These are phyloP conservation scores for Apostasia shenzhenica DNA, from an alignment of 106 monocot species.

Conservation along the genomic window DNA sequence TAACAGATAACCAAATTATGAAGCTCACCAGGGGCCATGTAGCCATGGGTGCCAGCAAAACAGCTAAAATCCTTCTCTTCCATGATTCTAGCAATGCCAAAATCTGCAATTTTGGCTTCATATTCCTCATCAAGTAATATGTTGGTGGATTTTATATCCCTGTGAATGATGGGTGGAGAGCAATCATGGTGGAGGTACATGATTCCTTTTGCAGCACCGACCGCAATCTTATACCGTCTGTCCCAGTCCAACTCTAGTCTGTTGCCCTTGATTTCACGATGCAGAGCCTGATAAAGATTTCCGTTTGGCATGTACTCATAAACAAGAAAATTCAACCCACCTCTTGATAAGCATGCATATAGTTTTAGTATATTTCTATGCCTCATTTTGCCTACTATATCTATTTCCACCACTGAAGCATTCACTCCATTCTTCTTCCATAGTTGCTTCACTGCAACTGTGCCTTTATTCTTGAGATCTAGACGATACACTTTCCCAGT, in stretches of 20 bases:
- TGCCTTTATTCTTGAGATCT: conserved; percentile 37
- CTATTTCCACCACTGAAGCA: conserved; percentile 44
- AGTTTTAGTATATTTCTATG: conserved; percentile 81
- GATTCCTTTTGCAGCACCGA: conserved; percentile 73
- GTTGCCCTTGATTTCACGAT: conserved; percentile 22
- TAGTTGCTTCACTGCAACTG: conserved; percentile 68
- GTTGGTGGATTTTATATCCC: conserved; percentile 78
- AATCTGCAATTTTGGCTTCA: conserved; percentile 81
- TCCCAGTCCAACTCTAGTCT: conserved; percentile 52
- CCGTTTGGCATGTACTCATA: conserved; percentile 79
- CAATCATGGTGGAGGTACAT: conserved; percentile 92
- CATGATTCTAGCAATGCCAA: conserved; percentile 61
- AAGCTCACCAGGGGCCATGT: conserved; percentile 76
- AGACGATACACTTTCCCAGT: conserved; percentile 63
- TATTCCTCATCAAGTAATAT: conserved; percentile 71
- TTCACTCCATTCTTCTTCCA: conserved; percentile 34
- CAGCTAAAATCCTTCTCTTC: conserved; percentile 31
- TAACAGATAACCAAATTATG: too few relatives aligned
- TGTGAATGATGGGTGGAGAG: conserved; percentile 62
- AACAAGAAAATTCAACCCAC: conserved; percentile 42
- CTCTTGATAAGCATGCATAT: conserved; percentile 47
- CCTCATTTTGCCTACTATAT: conserved; percentile 57
- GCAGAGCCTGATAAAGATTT: conserved; percentile 57
- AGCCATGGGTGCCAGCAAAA: conserved; percentile 85
- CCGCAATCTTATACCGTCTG: conserved; percentile 55